These are phyloP conservation scores for Lactarius sanguifluus DNA, from an alignment of 768 basidiomycete genomes.

Conservation along the genomic window DNA sequence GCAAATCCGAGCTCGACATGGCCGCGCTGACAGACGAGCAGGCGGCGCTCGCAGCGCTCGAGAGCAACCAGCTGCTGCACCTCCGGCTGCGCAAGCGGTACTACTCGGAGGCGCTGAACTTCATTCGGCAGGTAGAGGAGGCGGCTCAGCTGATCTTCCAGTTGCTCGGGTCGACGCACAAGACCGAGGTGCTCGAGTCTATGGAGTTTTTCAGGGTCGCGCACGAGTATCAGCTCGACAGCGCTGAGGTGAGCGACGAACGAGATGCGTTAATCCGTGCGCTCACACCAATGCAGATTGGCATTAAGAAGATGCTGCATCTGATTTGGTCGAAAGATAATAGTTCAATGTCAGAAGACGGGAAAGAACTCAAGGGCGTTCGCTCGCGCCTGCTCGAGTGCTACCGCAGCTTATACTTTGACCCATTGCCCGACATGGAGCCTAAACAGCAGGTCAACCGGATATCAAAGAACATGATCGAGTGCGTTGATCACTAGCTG, in stretches of 20 bases:
- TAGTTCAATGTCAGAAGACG: slow-evolving; percentile 68
- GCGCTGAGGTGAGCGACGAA: slow-evolving; percentile 58
- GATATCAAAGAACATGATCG: slow-evolving; percentile 96
- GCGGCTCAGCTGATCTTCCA: slow-evolving; percentile 73
- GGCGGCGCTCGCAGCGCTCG: slow-evolving; percentile 64
- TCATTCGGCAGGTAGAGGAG: slow-evolving; percentile 68
- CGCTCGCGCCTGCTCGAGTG: slow-evolving; percentile 85
- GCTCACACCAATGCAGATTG: slow-evolving; percentile 48
- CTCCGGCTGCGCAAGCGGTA: slow-evolving; percentile 81
- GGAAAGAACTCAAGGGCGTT: slow-evolving; percentile 82
- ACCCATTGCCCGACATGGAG: slow-evolving; percentile 67
- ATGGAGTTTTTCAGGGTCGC: slow-evolving; percentile 89
- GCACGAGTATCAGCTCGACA: slow-evolving; percentile 75
- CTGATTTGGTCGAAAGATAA: slow-evolving; percentile 97
- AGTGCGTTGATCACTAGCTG: slow-evolving; percentile 51
- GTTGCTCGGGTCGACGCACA: slow-evolving; percentile 83
- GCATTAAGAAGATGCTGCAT: slow-evolving; percentile 95
- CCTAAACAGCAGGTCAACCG: slow-evolving; percentile 86
- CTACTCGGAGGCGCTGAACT: slow-evolving; percentile 79
- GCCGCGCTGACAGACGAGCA: slow-evolving; percentile 69
- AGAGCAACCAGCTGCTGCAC: slow-evolving; percentile 62
- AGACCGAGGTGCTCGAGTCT: slow-evolving; percentile 77
- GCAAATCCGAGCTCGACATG: slow-evolving; percentile 72
- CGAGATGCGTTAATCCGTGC: too few relatives aligned
- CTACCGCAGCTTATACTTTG: slow-evolving; percentile 87